Base-by-base conservation (phyloP, 2,329 filamentous ascomycete genomes). In the Colletotrichum spaethianum region DNA sequence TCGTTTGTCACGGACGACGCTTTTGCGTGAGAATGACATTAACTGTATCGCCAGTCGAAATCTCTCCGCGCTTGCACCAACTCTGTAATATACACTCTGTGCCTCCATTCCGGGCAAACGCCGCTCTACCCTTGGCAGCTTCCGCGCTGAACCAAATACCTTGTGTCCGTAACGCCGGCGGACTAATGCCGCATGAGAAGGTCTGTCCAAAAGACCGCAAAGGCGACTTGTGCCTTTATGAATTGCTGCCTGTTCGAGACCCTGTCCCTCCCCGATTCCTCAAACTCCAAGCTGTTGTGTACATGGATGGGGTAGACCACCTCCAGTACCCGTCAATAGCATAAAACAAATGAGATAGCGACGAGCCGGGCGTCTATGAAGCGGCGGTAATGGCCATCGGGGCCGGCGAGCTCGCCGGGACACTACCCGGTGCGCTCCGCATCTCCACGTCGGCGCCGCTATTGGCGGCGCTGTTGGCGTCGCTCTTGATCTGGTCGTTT, bases 401-500 rank as follows among this genome's bases (percentile, higher is more conserved):
- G 20, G 83, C 85, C 0, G 88, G 87, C 8, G 89, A 90, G 63
- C 86, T 86, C 8, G 84, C 85, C n/a, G 85, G 80, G 16, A 88
- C 75, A 75, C 87, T 90, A 11, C 86, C 83, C 4, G 83, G 79
- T 14, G 80, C 80, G 76, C 86, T 89, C 66, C 81, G 84, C 83
- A 88, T 88, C 77, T 91, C 89, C 33, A 85, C 83, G 53, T 89
- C 88, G 61, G 74, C 81, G 53, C 67, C 64, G 46, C 74, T 70
- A 57, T 75, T 67, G 38, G 82, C 82, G 73, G 83, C 83, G 77
- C 82, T 85, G 73, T 83, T 84, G 74, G 77, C 81, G 66, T 83
- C 85, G 77, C 87, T 88, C 79, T 87, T 87, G 72, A 81, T 79
- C 70, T 86, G 85, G 44, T 81, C 85, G 61, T 93, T 92, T 75